Evolutionary conservation across 768 basidiomycete genomes (phyloP).

Genomic region (Mycena polygramma): DNA sequence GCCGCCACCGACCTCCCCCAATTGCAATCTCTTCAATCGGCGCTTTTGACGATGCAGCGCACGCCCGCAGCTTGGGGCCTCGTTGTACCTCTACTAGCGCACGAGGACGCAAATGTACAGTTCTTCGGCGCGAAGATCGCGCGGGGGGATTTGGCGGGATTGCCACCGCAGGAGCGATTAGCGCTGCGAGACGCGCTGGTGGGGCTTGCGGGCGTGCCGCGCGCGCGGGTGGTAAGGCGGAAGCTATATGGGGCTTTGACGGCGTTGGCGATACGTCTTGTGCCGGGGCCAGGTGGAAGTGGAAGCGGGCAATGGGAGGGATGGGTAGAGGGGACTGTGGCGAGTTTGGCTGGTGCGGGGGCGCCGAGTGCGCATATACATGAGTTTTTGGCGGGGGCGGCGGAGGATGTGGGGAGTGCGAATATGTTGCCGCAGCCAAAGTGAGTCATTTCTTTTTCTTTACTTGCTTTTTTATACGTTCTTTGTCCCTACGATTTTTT

Average conservation of each 20-base stretch:
- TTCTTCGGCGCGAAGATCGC: constrained; percentile 5
- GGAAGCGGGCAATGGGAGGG: constrained; percentile 70
- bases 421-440: background rate
- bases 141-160: background rate
- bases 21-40: too few species aligned
- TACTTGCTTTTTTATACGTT: background rate
- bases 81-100: background rate
- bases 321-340: background rate
- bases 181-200: background rate
- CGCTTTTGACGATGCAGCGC: too few species aligned
- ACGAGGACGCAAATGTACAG: background rate
- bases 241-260: constrained; percentile 4
- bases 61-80: background rate
- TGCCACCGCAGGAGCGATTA: background rate
- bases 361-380: background rate
- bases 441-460: background rate
- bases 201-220: background rate
- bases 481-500: too few species aligned
- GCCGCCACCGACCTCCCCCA: too few species aligned
- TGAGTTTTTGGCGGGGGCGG: background rate
- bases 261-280: constrained; percentile 29
- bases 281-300: constrained; percentile 30
- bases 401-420: background rate
- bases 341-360: too few species aligned
- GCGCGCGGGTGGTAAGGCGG: too few species aligned